A percentile compares a stretch with the other conserved stretches of the same genome.
phyloP scores from a whole-genome alignment of 495 filamentous ascomycete species.

The Talaromyces wortmannii region DNA sequence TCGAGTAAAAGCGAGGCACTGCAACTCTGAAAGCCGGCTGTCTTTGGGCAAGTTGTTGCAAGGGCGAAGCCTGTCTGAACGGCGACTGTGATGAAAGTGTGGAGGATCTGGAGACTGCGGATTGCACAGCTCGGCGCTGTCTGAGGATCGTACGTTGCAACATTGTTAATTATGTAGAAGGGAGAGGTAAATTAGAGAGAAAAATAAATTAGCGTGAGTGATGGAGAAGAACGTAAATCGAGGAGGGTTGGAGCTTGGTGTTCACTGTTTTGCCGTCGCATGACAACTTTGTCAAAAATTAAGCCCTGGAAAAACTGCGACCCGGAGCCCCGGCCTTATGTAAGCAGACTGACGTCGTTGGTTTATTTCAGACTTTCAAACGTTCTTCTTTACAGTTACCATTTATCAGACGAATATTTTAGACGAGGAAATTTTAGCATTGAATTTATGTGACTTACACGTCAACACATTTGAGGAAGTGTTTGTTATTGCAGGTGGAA shows the following conservation, averaged over 20 bases:
- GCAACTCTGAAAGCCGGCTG: conserved; percentile 10
- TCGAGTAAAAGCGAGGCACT: conserved; percentile 29
- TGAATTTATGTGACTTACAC: too few relatives aligned
- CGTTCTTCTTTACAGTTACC: too few relatives aligned
- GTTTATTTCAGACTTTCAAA: too few relatives aligned
- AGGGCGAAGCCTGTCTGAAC: conserved; percentile 30
- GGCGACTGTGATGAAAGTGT: conserved; percentile 25
- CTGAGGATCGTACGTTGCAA: conserved; percentile 38
- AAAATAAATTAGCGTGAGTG: not conserved
- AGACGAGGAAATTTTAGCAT: not conserved
- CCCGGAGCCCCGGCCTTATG: not conserved
- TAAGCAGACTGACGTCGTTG: not conserved
- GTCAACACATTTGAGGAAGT: too few relatives aligned
- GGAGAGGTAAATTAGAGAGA: conserved; percentile 3
- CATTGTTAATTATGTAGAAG: conserved; percentile 21
- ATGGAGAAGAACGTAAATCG: not conserved
- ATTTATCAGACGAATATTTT: too few relatives aligned
- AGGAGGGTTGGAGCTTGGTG: conserved; percentile 5
- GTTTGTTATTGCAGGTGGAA: too few relatives aligned
- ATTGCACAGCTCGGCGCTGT: conserved; percentile 35
- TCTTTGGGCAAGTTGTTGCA: conserved; percentile 25
- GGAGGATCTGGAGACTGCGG: conserved; percentile 14
- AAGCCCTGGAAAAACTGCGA: not conserved
- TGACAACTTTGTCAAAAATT: conserved; percentile 3
- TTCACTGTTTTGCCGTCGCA: conserved; percentile 11